Base-by-base conservation (phyloP, 257 asterid species). In the Asclepias syriaca region DNA sequence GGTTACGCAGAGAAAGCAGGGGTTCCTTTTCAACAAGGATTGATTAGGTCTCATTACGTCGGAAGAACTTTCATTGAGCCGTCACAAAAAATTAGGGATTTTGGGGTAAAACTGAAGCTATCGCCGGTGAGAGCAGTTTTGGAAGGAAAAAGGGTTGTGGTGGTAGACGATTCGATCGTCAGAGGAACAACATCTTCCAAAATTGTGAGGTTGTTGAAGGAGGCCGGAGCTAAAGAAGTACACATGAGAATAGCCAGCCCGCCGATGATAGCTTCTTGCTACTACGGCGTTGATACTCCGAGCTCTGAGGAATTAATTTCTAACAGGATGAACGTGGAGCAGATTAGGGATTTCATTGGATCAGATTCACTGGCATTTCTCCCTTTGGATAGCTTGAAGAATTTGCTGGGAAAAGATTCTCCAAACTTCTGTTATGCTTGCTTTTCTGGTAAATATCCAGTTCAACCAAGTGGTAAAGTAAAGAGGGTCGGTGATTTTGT, bases 171-270 rank as follows among this genome's bases (percentile, higher is more conserved):
- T 81, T 94, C 98, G 1, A 94, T 94, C 9, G 98, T 94, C 8
- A 82, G 99, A 51, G 99, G 99, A 46, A 92, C 99, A 0, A 94
- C 99, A 3, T 85, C 93, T 0, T 92, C 93, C 1, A 94, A 94
- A 80, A 94, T 94, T 66, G 99, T 94, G 8, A 73, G 98, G 77
- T n/a, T 94, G 79, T 37, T 94, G 40, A 94, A 90, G 81, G 99
- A 92, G 57, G 91, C 97, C 0, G 98, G 99, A 0, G 99, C 98
- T 0, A 90, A 91, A 68, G 99, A 94, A 72, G 96, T 91, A 32
- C 99, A 94, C 22, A 90, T 94, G 99, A 85, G 99, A 71, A 91
- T 94, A 5, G 98, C 98, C 0, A 89, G 97, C 78, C 99, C 99
- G 4, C 98, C 98, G 0, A 87, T 94, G 2, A 86, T 94, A 18